These are phyloP conservation scores for Cyanidioschyzon merolae DNA, from an alignment of 23 red algal species.

Conservation along the genomic window DNA sequence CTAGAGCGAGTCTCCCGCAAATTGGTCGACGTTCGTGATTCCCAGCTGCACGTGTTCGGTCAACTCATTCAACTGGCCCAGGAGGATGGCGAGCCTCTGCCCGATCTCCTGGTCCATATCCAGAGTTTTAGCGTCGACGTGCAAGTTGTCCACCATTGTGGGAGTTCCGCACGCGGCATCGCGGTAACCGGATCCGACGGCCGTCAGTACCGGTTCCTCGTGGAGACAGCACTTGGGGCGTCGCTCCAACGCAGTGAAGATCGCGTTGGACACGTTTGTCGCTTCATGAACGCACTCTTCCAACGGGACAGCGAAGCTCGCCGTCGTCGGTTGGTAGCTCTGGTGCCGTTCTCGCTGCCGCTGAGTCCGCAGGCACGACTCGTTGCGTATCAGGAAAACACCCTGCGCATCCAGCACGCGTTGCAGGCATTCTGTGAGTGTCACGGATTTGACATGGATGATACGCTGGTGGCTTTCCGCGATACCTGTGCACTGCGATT, in stretches of 20 bases:
- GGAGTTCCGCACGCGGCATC: conserved; percentile 40
- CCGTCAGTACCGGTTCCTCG: conserved; percentile 46
- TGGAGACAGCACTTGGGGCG: conserved; percentile 58
- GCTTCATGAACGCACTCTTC: conserved; percentile 51
- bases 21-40: conserved; percentile 45
- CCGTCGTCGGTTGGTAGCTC: conserved; percentile 25
- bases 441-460: conserved; percentile 37
- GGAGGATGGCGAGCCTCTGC: conserved; percentile 32
- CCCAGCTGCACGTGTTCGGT: conserved; percentile 73
- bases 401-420: conserved; percentile 35
- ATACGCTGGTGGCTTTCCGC: conserved; percentile 62
- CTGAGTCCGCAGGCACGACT: conserved; percentile 56
- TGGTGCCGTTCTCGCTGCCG: conserved; percentile 32
- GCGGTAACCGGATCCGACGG: conserved; percentile 60
- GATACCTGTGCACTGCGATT: conserved; percentile 15
- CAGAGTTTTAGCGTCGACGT: conserved; percentile 54
- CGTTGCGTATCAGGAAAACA: conserved; percentile 30
- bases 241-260: conserved; percentile 49
- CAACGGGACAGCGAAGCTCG: conserved; percentile 39
- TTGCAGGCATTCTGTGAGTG: conserved; percentile 36
- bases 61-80: conserved; percentile 41
- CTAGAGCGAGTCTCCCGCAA: conserved; percentile 67
- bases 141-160: conserved; percentile 33
- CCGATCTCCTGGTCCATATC: conserved; percentile 51
- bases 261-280: conserved; percentile 49